Base-by-base conservation (phyloP, 805 yeast genomes). In the Wickerhamiella sergipiensis region DNA sequence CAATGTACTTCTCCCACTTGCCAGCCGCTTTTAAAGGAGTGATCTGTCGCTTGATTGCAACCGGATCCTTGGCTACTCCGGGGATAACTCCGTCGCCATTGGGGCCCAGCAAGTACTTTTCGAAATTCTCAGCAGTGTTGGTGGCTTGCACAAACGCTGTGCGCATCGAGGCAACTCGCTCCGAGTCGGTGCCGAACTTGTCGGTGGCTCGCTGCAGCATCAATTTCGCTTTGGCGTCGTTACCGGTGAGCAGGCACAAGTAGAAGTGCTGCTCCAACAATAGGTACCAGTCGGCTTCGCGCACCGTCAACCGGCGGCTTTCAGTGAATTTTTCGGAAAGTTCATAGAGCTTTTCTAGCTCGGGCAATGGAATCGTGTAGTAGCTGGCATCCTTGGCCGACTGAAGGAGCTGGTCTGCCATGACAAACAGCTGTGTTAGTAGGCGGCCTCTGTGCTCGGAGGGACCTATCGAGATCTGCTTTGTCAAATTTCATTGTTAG, bases 201-300 rank as follows among this genome's bases (percentile, higher is more conserved):
- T 89, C 96, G 36, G 75, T 63, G 15, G 89, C 62, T 45, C 79
- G 69, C 52, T 82, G 84, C 52, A 86, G 72, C 54, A 78, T 68
- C 10, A 76, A 66, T 57, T 81, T 77, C 10, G 96, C 95, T 55
- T 80, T 87, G 2, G 71, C 66, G 61, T 86, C 95, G 52, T 79
- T 74, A 48, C 77, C 71, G n/a, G 83, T 69, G 50, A 74, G 64
- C 38, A 89, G 64, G 5, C 81, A 68, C 17, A 88, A 70, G 59
- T 77, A 78, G 64, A 86, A 85, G 48, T 83, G 80, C 59, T 86
- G 73, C 63, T 86, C 95, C 56, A 80, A 70, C 29, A 89, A 64
- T 7, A 76, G 71, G 62, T 75, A 80, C 48, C 74, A 65, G n/a
- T 78, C 72, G 29, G 64, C 48, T 51, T 71, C 70, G 24, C 46